Percentiles rank a stretch among this genome's conserved stretches.
These are phyloP conservation scores for Colletotrichum sp. DNA, from an alignment of 2,329 filamentous ascomycete genomes.

Conservation along the genomic window DNA sequence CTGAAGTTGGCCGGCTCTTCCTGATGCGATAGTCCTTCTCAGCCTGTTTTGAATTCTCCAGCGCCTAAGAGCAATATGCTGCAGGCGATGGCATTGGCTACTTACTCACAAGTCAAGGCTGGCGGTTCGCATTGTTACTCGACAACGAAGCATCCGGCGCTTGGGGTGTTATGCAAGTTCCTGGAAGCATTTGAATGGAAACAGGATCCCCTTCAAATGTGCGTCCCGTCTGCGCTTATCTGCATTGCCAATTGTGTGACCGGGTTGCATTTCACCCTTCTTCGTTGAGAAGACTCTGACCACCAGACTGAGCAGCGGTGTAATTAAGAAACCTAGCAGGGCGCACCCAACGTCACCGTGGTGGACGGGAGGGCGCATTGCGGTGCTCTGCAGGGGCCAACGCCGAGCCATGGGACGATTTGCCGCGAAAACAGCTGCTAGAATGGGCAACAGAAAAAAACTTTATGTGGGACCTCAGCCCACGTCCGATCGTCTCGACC, in stretches of 20 bases:
- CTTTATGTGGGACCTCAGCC: constrained; percentile 20
- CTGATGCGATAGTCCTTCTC: neutral
- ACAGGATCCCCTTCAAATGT: neutral
- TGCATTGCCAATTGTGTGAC: neutral
- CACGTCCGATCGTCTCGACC: constrained; percentile 1
- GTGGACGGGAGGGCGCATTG: neutral
- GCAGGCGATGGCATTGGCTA: neutral
- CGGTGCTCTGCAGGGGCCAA: constrained; percentile 3
- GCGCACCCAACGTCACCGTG: neutral
- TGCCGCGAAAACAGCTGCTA: constrained; percentile 17
- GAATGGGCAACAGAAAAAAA: neutral
- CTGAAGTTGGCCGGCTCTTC: neutral
- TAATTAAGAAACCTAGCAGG: neutral
- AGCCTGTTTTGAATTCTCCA: neutral
- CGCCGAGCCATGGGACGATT: constrained; percentile 13
- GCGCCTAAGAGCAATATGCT: neutral
- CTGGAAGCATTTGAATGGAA: neutral
- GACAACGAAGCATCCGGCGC: neutral
- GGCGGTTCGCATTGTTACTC: neutral
- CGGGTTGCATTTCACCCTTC: neutral
- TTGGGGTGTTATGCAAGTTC: constrained; percentile 4
- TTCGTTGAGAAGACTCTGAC: neutral
- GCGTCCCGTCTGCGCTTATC: neutral
- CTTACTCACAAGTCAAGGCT: neutral
- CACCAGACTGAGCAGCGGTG: neutral